A percentile compares a stretch with the other conserved stretches of the same genome.
Evolutionary conservation across 2,329 filamentous ascomycete species (phyloP).

Genomic region (Coniella vitis): DNA sequence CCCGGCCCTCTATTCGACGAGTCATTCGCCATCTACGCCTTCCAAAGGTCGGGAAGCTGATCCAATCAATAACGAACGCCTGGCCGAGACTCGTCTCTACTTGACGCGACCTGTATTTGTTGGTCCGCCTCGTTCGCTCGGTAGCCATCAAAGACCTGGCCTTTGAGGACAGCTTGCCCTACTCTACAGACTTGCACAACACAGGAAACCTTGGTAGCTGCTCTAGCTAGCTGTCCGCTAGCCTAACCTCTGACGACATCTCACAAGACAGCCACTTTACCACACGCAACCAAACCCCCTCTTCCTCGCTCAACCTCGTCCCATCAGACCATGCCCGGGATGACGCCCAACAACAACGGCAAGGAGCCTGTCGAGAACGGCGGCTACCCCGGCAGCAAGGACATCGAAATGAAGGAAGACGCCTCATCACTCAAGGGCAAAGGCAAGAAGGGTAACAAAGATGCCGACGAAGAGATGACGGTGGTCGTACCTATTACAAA

Average conservation of each 20-base stretch:
- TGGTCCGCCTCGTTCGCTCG: slow-evolving; percentile 8
- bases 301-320: too few species aligned
- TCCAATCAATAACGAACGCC: slow-evolving; percentile 10
- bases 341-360: slow-evolving; percentile 66
- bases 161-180: background rate
- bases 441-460: slow-evolving; percentile 56
- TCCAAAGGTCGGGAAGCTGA: slow-evolving; percentile 9
- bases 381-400: slow-evolving; percentile 54
- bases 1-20: slow-evolving; percentile 1
- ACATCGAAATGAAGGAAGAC: slow-evolving; percentile 61
- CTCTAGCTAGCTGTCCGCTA: slow-evolving; percentile 13
- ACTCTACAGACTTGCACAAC: background rate
- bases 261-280: slow-evolving; percentile 2
- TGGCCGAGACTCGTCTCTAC: slow-evolving; percentile 2
- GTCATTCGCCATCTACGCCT: slow-evolving; percentile 4
- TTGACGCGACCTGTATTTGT: slow-evolving; percentile 9
- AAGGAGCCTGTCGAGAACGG: slow-evolving; percentile 65
- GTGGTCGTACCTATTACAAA: slow-evolving; percentile 72
- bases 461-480: slow-evolving; percentile 74
- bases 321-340: slow-evolving; percentile 55
- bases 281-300: background rate
- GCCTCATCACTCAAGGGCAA: slow-evolving; percentile 51
- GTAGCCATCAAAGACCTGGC: background rate
- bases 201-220: slow-evolving; percentile 3
- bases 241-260: slow-evolving; percentile 8